Percentiles rank a stretch among this genome's conserved stretches.
These are phyloP conservation scores for Extremus antarcticus DNA, from an alignment of 495 filamentous ascomycete species.

Conservation along the genomic window DNA sequence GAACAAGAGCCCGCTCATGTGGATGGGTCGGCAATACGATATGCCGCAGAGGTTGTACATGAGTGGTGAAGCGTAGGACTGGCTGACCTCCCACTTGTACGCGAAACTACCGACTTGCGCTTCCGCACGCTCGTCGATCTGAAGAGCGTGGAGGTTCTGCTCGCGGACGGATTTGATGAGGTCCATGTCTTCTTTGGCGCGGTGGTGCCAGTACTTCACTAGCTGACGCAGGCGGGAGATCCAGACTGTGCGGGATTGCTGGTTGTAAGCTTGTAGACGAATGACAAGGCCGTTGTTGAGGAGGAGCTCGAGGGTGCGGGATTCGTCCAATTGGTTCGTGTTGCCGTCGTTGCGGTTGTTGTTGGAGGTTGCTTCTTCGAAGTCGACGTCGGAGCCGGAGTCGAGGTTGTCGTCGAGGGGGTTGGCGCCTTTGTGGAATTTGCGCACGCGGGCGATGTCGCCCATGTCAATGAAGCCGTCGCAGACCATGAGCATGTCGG, in stretches of 20 bases:
- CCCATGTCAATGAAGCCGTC: conserved; percentile 61
- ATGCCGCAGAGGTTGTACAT: conserved; percentile 63
- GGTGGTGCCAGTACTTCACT: conserved; percentile 56
- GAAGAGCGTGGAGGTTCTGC: conserved; percentile 50
- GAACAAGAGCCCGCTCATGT: conserved; percentile 44
- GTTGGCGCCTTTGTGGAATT: conserved; percentile 40
- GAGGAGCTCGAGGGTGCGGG: conserved; percentile 52
- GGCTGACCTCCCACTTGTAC: conserved; percentile 62
- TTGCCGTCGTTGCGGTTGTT: conserved; percentile 40
- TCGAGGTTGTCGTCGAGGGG: conserved; percentile 41
- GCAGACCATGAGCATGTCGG: conserved; percentile 46
- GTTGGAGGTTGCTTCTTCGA: conserved; percentile 37
- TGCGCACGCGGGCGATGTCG: conserved; percentile 45
- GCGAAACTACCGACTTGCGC: conserved; percentile 58
- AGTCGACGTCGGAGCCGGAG: conserved; percentile 38
- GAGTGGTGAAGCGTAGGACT: conserved; percentile 51
- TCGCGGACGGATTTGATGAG: conserved; percentile 46
- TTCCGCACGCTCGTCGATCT: conserved; percentile 62
- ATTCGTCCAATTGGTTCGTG: conserved; percentile 43
- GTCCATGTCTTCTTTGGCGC: conserved; percentile 44
- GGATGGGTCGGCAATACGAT: conserved; percentile 52
- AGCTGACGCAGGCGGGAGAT: conserved; percentile 47
- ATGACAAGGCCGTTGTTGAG: conserved; percentile 54
- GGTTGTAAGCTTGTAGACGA: conserved; percentile 55
- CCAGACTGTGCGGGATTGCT: conserved; percentile 52